Conservation (phyloP, 2,329 filamentous ascomycete species). For the Ophiostoma novo-ulmi region DNA sequence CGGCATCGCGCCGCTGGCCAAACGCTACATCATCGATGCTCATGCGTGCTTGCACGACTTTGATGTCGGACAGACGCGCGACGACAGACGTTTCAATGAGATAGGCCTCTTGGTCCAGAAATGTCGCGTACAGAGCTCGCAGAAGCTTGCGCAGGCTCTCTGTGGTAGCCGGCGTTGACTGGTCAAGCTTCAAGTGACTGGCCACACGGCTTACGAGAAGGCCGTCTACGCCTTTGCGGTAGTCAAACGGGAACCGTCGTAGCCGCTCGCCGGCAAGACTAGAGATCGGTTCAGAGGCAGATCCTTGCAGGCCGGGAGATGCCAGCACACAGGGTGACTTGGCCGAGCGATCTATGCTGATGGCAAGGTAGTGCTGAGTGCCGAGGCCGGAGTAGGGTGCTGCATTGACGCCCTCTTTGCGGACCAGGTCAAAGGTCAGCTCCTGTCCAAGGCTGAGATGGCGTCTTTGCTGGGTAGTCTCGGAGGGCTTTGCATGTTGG, state of each 20-base stretch:
- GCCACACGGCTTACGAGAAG: slow-evolving; percentile 41
- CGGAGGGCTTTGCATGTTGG: too few relatives aligned
- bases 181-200: slow-evolving; percentile 48
- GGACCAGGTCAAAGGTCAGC: slow-evolving; percentile 53
- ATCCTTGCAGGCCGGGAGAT: slow-evolving; percentile 38
- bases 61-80: slow-evolving; percentile 25
- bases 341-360: slow-evolving; percentile 60
- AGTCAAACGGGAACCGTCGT: slow-evolving; percentile 58
- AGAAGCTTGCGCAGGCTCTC: slow-evolving; percentile 46
- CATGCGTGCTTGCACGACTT: slow-evolving; percentile 40
- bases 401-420: slow-evolving; percentile 44
- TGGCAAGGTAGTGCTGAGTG: slow-evolving; percentile 50
- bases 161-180: slow-evolving; percentile 35
- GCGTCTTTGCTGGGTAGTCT: slow-evolving; percentile 41
- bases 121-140: slow-evolving; percentile 48
- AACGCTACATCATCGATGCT: slow-evolving; percentile 45
- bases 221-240: slow-evolving; percentile 44
- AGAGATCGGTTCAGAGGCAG: not conserved
- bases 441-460: slow-evolving; percentile 51
- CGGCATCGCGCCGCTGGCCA: slow-evolving; percentile 38
- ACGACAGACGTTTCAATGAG: slow-evolving; percentile 40
- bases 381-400: slow-evolving; percentile 33
- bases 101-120: slow-evolving; percentile 44
- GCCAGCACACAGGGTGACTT: slow-evolving; percentile 60
- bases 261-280: slow-evolving; percentile 1